A percentile compares a stretch with the other conserved stretches of the same genome.
phyloP scores from a whole-genome alignment of 805 yeast species.

The Phaffomyces opuntiae region DNA sequence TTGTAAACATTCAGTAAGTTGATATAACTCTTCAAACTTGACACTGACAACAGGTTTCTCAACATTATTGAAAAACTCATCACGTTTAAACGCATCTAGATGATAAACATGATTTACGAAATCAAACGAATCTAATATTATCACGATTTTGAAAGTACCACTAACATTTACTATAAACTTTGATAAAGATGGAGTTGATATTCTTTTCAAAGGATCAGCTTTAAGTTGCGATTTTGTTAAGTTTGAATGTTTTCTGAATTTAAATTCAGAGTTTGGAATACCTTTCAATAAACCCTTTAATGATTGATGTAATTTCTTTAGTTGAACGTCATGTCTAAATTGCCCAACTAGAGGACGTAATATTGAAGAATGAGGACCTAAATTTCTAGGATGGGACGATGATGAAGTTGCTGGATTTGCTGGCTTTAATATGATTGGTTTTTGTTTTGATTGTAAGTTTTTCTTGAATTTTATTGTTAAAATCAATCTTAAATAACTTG shows the following conservation, averaged over 20 bases:
- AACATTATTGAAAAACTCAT: slow-evolving; percentile 18
- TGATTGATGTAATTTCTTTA: slow-evolving; percentile 19
- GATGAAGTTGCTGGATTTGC: neutral
- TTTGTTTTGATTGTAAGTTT: slow-evolving; percentile 23
- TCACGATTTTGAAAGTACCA: slow-evolving; percentile 5
- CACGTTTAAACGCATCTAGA: slow-evolving; percentile 7
- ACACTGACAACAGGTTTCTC: slow-evolving; percentile 37
- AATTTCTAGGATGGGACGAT: slow-evolving; percentile 4
- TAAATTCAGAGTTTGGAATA: slow-evolving; percentile 6
- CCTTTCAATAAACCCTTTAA: slow-evolving; percentile 10
- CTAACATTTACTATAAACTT: slow-evolving; percentile 26
- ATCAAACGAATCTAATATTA: slow-evolving; percentile 17
- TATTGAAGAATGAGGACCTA: slow-evolving; percentile 38
- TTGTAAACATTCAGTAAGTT: slow-evolving; percentile 47
- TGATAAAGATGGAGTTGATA: slow-evolving; percentile 19
- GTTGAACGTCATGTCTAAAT: slow-evolving; percentile 43
- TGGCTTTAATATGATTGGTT: slow-evolving; percentile 12
- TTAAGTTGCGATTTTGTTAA: slow-evolving; percentile 5
- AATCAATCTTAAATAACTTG: slow-evolving; percentile 27
- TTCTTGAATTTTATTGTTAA: slow-evolving; percentile 34
- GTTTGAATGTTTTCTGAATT: slow-evolving; percentile 14
- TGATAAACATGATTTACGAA: slow-evolving; percentile 16
- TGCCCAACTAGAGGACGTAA: slow-evolving; percentile 54
- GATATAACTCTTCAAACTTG: slow-evolving; percentile 42
- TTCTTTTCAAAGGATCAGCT: slow-evolving; percentile 15